Evolutionary conservation across 108 stramenopile genomes (phyloP).

Genomic region (Nitzschia putrida): DNA sequence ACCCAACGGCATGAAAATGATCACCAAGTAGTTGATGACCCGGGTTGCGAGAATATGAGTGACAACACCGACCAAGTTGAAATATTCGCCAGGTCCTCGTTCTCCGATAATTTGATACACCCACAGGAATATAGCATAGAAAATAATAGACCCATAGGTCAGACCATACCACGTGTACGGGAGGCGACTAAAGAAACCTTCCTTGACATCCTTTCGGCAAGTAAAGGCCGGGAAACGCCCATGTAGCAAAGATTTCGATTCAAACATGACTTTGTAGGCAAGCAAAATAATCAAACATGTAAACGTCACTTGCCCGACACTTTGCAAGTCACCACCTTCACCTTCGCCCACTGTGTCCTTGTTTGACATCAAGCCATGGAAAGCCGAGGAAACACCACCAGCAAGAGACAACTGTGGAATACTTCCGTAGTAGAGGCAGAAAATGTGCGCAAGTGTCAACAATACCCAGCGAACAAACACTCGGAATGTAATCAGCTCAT

Average conservation of each 20-base stretch:
- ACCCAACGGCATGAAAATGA: slow-evolving; percentile 60
- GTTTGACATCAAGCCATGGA: slow-evolving; percentile 62
- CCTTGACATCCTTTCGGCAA: slow-evolving; percentile 52
- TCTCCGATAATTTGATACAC: slow-evolving; percentile 56
- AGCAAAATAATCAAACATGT: slow-evolving; percentile 63
- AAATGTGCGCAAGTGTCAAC: slow-evolving; percentile 61
- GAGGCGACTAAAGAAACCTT: slow-evolving; percentile 64
- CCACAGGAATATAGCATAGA: slow-evolving; percentile 65
- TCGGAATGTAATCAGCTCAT: slow-evolving; percentile 71
- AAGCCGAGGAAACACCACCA: slow-evolving; percentile 72
- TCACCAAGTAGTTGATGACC: slow-evolving; percentile 66
- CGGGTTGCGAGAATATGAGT: slow-evolving; percentile 63
- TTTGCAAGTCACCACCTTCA: slow-evolving; percentile 73
- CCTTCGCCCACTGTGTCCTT: slow-evolving; percentile 69
- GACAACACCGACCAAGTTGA: slow-evolving; percentile 55
- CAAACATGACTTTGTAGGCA: slow-evolving; percentile 76
- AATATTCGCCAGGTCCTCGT: slow-evolving; percentile 52
- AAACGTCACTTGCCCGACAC: slow-evolving; percentile 76
- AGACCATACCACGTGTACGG: slow-evolving; percentile 77
- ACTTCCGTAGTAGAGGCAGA: slow-evolving; percentile 70
- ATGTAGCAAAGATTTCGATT: slow-evolving; percentile 70
- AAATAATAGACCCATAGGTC: slow-evolving; percentile 60
- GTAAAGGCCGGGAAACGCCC: slow-evolving; percentile 71
- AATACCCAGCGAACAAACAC: slow-evolving; percentile 68
- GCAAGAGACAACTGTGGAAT: slow-evolving; percentile 27